phyloP scores from a whole-genome alignment of 441 rosid species.

The Euphorbia corollata region DNA sequence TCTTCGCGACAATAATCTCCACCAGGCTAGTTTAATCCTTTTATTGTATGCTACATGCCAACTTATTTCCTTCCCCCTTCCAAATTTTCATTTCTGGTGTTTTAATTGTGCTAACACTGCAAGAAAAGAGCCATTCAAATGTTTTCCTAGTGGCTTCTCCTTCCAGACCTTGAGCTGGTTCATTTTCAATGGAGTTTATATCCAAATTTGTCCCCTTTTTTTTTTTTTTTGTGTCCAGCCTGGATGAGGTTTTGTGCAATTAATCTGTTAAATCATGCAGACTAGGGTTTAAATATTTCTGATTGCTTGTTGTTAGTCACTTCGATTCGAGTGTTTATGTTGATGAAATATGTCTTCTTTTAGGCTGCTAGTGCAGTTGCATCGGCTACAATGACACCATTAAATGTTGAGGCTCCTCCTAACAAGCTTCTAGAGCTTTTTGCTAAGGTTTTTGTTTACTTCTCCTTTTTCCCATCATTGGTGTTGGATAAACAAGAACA shows the following conservation, averaged over 20 bases:
- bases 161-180: neutral
- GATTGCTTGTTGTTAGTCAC: no score
- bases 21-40: constrained; percentile 34
- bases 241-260: neutral
- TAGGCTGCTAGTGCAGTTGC: constrained; percentile 81
- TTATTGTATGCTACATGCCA: constrained; percentile 14
- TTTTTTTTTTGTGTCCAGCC: neutral
- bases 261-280: neutral
- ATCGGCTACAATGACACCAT: constrained; percentile 73
- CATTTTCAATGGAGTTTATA: neutral
- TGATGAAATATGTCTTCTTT: neutral
- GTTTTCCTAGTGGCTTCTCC: neutral
- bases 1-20: constrained; percentile 70
- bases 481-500: constrained; percentile 11
- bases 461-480: neutral
- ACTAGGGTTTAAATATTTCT: constrained; percentile 1
- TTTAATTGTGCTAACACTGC: neutral
- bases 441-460: constrained; percentile 47
- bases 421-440: constrained; percentile 76
- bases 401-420: constrained; percentile 56
- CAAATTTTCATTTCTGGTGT: neutral
- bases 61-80: constrained; percentile 14
- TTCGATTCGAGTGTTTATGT: neutral
- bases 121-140: neutral
- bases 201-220: neutral